Base-by-base conservation (phyloP, 2,329 filamentous ascomycete genomes). In the Alternaria ventricosa region DNA sequence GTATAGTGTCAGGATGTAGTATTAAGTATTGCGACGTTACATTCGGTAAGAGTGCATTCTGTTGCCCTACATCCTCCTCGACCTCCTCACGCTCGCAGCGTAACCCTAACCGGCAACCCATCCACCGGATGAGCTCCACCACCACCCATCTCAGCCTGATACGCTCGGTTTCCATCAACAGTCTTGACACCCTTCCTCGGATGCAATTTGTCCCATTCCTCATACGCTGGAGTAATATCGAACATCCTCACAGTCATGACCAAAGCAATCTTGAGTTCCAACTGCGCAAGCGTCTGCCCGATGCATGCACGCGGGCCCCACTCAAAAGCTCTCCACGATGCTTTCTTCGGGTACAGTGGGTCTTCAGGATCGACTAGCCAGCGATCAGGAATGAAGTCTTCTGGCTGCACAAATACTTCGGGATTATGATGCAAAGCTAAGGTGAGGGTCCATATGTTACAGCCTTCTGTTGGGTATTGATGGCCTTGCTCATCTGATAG, bases 221-320 rank as follows among this genome's bases (percentile, higher is more conserved):
- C 57, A 51, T 66, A 71, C 2, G 67, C 61, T 20, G 64, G 57
- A 10, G 46, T 25, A 3, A 71, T 57, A 11, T 64, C 44, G n/a
- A 71, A 70, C 5, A 49, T 54, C 10, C 67, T 44, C 1, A 44
- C 60, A 1, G 53, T 60, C 20, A 68, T 55, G 2, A 60, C 55
- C 12, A 71, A 41, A 2, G 53, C 55, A 1, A 70, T 23, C 2
- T 65, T 61, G 75, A 56, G 58, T 67, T 64, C 79, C 11, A 75
- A 69, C 62, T 76, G 69, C 0, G 78, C 80, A 33, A 83, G 67
- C 13, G 76, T 76, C 64, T 80, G 75, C 0, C 81, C 81, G 23
- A 80, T 71, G 57, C 82, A 84, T 5, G 72, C 72, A 3, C 81
- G 65, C 1, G 74, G 72, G 1, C 82, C 82, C 4, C 72, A 61